phyloP scores from a whole-genome alignment of 305 asterid genomes.

The Galium porrigens region DNA sequence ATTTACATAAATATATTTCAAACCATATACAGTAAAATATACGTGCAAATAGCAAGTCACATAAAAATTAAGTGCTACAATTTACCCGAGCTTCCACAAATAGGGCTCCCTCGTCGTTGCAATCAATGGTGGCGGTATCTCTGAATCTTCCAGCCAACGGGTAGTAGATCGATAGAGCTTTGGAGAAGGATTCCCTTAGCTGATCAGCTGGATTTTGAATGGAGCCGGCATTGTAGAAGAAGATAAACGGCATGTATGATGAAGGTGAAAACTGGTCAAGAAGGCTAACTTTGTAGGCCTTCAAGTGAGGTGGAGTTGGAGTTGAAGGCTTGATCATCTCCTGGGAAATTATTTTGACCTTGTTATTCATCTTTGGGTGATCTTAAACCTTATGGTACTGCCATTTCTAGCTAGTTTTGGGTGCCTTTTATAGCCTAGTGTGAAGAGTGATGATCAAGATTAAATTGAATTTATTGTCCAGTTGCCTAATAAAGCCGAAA shows the following conservation, averaged over 20 bases:
- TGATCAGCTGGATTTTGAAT: neutral
- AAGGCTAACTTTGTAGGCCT: slow-evolving; percentile 14
- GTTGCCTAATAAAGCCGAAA: neutral
- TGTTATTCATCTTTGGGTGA: slow-evolving; percentile 4
- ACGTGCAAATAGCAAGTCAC: no score
- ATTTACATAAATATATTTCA: no score
- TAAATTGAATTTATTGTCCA: neutral
- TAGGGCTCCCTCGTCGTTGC: slow-evolving; percentile 21
- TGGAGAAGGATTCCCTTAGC: slow-evolving; percentile 16
- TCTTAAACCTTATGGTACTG: neutral
- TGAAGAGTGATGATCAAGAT: neutral
- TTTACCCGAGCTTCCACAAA: slow-evolving; percentile 16
- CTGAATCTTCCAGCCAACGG: slow-evolving; percentile 24
- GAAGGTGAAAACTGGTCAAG: slow-evolving; percentile 19
- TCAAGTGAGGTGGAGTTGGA: slow-evolving; percentile 17
- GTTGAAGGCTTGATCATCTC: slow-evolving; percentile 17
- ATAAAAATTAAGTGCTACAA: neutral
- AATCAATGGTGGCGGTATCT: slow-evolving; percentile 12
- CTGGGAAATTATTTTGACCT: slow-evolving; percentile 13
- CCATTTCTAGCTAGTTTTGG: neutral
- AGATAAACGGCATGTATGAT: slow-evolving; percentile 16
- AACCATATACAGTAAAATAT: no score
- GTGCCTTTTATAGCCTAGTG: neutral
- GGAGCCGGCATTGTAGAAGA: slow-evolving; percentile 11
- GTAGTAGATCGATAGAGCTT: slow-evolving; percentile 19